A percentile compares a stretch with the other conserved stretches of the same genome.
These are phyloP conservation scores for Ogataea neopini DNA, from an alignment of 805 yeast species.

Conservation along the genomic window DNA sequence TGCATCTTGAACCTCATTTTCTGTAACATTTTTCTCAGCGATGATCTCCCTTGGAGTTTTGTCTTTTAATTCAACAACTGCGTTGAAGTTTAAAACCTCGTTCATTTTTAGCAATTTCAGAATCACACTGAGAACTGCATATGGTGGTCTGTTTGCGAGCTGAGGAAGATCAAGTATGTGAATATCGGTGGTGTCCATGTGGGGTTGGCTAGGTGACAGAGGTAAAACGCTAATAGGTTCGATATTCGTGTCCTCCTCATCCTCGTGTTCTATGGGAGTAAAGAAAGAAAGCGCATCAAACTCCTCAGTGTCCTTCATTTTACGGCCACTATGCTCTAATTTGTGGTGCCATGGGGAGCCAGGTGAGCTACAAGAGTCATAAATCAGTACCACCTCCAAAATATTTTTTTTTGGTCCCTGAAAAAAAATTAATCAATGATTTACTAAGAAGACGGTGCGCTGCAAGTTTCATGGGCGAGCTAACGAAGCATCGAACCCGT, in stretches of 20 bases:
- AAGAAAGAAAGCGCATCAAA: constrained; percentile 28
- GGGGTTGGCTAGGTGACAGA: too few species aligned
- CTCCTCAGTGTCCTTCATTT: constrained; percentile 4
- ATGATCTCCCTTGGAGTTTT: constrained; percentile 25
- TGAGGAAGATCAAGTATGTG: constrained; percentile 63
- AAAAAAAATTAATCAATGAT: too few species aligned
- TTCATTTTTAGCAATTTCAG: constrained; percentile 51
- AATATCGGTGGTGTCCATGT: constrained; percentile 22
- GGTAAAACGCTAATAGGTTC: too few species aligned
- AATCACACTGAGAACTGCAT: constrained; percentile 42
- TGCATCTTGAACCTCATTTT: constrained; percentile 28
- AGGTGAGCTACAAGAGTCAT: background rate
- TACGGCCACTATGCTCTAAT: too few species aligned
- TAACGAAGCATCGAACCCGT: background rate
- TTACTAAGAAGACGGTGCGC: too few species aligned
- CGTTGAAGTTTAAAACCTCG: constrained; percentile 51
- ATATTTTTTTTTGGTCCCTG: background rate
- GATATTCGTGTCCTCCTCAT: too few species aligned
- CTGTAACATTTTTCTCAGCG: constrained; percentile 36
- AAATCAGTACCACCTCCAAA: background rate
- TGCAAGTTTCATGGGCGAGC: too few species aligned
- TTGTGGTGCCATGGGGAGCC: too few species aligned
- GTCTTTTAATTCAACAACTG: constrained; percentile 12
- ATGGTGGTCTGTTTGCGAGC: constrained; percentile 48
- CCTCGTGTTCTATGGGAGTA: constrained; percentile 16